Percentiles rank a stretch among this genome's conserved stretches.
Evolutionary conservation across 352 stramenopile genomes (phyloP).

Genomic region (Phytophthora multivora): DNA sequence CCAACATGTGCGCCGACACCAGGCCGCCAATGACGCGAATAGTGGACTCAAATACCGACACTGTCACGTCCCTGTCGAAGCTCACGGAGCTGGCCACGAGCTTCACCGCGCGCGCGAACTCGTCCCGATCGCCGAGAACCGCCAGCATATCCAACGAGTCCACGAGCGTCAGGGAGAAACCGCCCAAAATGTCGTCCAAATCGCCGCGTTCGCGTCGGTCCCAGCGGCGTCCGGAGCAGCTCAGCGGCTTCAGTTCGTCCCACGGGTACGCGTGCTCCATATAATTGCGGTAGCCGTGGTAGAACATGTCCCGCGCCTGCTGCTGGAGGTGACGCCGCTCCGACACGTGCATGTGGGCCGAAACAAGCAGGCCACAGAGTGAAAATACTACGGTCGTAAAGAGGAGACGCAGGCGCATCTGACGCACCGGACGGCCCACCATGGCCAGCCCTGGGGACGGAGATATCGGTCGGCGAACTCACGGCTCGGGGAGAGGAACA

Average conservation of each 20-base stretch:
- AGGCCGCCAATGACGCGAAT: conserved; percentile 93
- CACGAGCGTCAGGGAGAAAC: conserved; percentile 85
- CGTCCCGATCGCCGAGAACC: conserved; percentile 78
- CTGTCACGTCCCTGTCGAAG: conserved; percentile 90
- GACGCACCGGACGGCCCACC: conserved; percentile 1
- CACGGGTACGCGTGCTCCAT: conserved; percentile 87
- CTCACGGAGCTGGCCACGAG: conserved; percentile 60
- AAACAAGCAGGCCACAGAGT: conserved; percentile 11
- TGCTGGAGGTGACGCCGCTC: conserved; percentile 72
- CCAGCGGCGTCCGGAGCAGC: conserved; percentile 77
- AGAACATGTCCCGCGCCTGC: conserved; percentile 87
- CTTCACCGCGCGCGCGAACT: conserved; percentile 75
- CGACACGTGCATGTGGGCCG: conserved; percentile 67
- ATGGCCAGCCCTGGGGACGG: not conserved
- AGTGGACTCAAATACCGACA: conserved; percentile 94
- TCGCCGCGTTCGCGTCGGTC: conserved; percentile 81
- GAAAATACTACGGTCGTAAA: conserved; percentile 11
- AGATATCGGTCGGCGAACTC: conserved; percentile 13
- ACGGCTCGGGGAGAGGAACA: not conserved
- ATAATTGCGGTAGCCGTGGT: conserved; percentile 89
- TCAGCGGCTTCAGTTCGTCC: conserved; percentile 89
- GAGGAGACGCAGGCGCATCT: conserved; percentile 21
- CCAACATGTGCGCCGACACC: conserved; percentile 90
- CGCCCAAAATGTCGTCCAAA: conserved; percentile 84
- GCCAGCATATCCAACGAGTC: conserved; percentile 91